Conservation (phyloP, 495 filamentous ascomycete genomes). For the Xylaria scruposa region DNA sequence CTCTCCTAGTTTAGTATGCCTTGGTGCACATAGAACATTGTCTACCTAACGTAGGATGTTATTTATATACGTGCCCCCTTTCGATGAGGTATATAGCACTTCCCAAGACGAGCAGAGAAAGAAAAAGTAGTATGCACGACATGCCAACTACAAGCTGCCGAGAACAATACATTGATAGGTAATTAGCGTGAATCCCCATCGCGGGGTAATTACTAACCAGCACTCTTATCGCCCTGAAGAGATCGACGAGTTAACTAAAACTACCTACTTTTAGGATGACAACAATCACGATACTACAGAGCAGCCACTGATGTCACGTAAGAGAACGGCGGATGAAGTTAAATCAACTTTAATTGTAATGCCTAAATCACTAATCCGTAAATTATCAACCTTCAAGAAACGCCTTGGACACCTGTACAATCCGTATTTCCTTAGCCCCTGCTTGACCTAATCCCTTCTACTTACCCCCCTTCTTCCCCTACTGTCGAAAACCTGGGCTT, state of each 20-base stretch:
- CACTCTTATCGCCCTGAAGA: neutral
- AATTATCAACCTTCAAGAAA: constrained; percentile 3
- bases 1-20: no score
- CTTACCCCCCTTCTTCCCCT: neutral
- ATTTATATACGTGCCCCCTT: neutral
- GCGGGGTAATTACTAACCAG: neutral
- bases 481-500: neutral
- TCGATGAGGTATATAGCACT: neutral
- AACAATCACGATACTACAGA: neutral
- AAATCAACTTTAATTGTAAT: constrained; percentile 4
- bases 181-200: neutral
- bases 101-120: neutral
- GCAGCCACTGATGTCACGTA: neutral
- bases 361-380: neutral
- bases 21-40: neutral
- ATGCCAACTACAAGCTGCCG: no score
- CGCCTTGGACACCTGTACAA: constrained; percentile 1
- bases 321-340: neutral
- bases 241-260: no score
- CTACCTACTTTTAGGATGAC: no score
- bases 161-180: no score
- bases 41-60: neutral
- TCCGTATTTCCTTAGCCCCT: constrained; percentile 10
- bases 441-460: neutral
- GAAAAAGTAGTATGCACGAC: no score